Conservation (phyloP, 495 filamentous ascomycete species). For the Pseudomonodictys pantanalensis region DNA sequence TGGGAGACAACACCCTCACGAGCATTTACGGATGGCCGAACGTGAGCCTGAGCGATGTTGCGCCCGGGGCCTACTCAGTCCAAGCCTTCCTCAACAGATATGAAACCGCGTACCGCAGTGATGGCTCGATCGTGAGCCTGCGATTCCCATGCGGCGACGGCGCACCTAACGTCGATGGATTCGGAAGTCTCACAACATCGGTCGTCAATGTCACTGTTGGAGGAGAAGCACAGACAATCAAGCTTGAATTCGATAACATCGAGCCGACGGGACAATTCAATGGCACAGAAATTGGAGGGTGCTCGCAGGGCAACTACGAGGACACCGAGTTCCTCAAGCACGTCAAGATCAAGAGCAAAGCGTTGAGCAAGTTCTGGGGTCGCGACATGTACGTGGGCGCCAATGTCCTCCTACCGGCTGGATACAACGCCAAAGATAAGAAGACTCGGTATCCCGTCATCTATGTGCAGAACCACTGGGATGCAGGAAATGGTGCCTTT, state of each 20-base stretch:
- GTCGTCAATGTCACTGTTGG: constrained; percentile 14
- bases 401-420: constrained; percentile 23
- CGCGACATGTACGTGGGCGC: constrained; percentile 34
- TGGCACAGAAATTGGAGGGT: constrained; percentile 30
- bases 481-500: constrained; percentile 11
- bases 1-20: not conserved
- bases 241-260: constrained; percentile 24
- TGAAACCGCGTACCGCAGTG: constrained; percentile 19
- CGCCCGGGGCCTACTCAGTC: constrained; percentile 20
- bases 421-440: constrained; percentile 24
- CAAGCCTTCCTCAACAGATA: constrained; percentile 28
- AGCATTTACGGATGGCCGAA: constrained; percentile 25
- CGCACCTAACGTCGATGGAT: constrained; percentile 10
- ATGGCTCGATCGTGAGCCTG: constrained; percentile 27
- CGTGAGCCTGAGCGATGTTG: constrained; percentile 10
- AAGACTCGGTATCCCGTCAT: constrained; percentile 25
- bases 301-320: constrained; percentile 31
- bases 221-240: constrained; percentile 12
- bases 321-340: constrained; percentile 26
- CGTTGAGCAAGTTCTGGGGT: constrained; percentile 23
- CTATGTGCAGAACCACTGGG: constrained; percentile 28
- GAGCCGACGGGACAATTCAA: constrained; percentile 5
- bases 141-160: constrained; percentile 33
- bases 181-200: constrained; percentile 16
- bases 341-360: constrained; percentile 30